Percentiles rank a stretch among this genome's conserved stretches.
These are phyloP conservation scores for Candida fluviatilis DNA, from an alignment of 805 yeast species.

Conservation along the genomic window DNA sequence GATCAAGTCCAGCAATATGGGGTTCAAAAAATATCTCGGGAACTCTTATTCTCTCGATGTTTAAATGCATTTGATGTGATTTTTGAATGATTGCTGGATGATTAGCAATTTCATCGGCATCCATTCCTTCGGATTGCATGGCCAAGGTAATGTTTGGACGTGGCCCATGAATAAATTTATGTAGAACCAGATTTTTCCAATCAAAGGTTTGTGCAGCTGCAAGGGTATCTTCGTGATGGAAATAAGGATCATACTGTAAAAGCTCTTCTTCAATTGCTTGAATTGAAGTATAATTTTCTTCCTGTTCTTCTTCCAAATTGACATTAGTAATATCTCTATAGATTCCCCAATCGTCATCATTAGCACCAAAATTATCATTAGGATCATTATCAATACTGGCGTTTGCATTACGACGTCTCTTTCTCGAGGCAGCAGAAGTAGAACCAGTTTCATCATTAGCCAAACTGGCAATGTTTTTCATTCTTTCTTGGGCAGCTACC, in stretches of 20 bases:
- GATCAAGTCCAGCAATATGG: constrained; percentile 89
- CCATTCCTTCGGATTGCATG: constrained; percentile 39
- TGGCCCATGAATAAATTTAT: constrained; percentile 87
- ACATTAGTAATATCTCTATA: constrained; percentile 77
- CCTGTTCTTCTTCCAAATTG: constrained; percentile 77
- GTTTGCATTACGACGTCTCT: constrained; percentile 42
- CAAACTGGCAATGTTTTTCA: constrained; percentile 84
- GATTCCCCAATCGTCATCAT: constrained; percentile 93
- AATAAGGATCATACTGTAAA: constrained; percentile 77
- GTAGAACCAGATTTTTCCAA: constrained; percentile 78
- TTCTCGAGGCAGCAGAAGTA: constrained; percentile 45
- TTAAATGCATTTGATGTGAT: constrained; percentile 85
- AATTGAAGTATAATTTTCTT: constrained; percentile 61
- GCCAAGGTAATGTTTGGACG: constrained; percentile 65
- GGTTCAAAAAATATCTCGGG: constrained; percentile 95
- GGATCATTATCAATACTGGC: constrained; percentile 85
- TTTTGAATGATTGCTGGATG: constrained; percentile 71
- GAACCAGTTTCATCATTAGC: constrained; percentile 65
- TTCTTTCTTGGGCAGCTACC: constrained; percentile 84
- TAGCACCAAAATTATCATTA: constrained; percentile 89
- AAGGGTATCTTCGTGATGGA: constrained; percentile 78
- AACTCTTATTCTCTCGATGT: constrained; percentile 84
- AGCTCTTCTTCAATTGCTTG: constrained; percentile 68
- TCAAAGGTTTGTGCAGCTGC: constrained; percentile 68
- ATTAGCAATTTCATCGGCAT: constrained; percentile 39